Evolutionary conservation across 2,329 filamentous ascomycete species (phyloP).

Genomic region (Diplocarpon rosae): DNA sequence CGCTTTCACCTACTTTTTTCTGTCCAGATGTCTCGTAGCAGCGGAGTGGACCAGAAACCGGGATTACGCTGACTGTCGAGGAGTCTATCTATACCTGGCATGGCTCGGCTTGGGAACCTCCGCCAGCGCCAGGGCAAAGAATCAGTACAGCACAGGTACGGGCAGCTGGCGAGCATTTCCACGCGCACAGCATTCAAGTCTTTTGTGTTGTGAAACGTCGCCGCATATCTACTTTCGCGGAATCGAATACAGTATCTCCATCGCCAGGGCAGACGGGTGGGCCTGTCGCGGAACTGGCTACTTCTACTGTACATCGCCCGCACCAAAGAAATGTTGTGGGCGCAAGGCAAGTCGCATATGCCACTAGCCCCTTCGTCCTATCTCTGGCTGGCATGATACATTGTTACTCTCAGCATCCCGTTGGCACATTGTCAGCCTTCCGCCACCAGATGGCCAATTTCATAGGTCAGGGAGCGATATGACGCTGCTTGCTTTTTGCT

Average conservation of each 20-base stretch:
- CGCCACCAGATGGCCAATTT: constrained; percentile 1
- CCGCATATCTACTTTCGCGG: constrained; percentile 6
- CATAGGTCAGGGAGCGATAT: constrained; percentile 6
- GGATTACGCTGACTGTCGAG: constrained; percentile 9
- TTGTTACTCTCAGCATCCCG: constrained; percentile 3
- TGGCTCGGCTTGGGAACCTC: constrained; percentile 3
- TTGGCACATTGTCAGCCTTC: constrained; percentile 2
- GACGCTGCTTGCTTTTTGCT: not conserved
- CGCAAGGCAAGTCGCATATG: constrained; percentile 1
- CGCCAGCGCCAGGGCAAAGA: not conserved
- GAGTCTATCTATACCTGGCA: constrained; percentile 7
- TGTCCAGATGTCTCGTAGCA: no score
- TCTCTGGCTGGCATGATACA: constrained; percentile 1
- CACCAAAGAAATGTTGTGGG: constrained; percentile 3
- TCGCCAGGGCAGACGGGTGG: not conserved
- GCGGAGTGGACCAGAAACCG: constrained; percentile 1
- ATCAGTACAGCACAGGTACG: not conserved
- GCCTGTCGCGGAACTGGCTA: constrained; percentile 1
- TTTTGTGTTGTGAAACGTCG: constrained; percentile 11
- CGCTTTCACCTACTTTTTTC: no score
- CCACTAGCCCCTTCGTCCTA: constrained; percentile 4
- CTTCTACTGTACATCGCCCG: no score
- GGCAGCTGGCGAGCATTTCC: not conserved
- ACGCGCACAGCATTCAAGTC: constrained; percentile 3
- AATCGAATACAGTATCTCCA: not conserved